Percentiles rank a stretch among this genome's conserved stretches.
phyloP scores from a whole-genome alignment of 345 rosid species.

The Iberis pinnata region DNA sequence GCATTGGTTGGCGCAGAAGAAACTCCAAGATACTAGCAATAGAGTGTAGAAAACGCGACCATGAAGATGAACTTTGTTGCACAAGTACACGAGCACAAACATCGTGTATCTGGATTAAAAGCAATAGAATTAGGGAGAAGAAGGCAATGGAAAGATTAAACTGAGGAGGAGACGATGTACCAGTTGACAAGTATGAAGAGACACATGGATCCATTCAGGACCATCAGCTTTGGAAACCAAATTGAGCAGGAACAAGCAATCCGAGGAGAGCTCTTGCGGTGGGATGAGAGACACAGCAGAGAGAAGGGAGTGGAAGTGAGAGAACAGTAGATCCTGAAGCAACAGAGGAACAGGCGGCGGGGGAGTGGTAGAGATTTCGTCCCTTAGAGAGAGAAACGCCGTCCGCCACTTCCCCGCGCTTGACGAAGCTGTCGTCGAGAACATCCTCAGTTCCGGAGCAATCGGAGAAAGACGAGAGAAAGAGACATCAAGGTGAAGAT shows the following conservation, averaged over 20 bases:
- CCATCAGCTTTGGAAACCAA: conserved; percentile 44
- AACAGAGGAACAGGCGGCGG: conserved; percentile 43
- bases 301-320: conserved; percentile 44
- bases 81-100: conserved; percentile 46
- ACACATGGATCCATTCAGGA: conserved; percentile 26
- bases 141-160: background rate
- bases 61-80: conserved; percentile 47
- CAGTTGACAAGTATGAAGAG: conserved; percentile 47
- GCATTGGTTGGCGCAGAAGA: conserved; percentile 39
- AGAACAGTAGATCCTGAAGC: conserved; percentile 57
- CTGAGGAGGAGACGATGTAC: conserved; percentile 44
- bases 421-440: conserved; percentile 32
- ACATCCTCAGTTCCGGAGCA: too few species aligned
- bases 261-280: conserved; percentile 68
- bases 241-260: conserved; percentile 64
- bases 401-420: conserved; percentile 62
- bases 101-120: conserved; percentile 45
- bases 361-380: conserved; percentile 55
- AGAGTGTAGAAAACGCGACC: conserved; percentile 47
- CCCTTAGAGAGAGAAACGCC: conserved; percentile 75
- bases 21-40: conserved; percentile 42
- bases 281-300: conserved; percentile 65
- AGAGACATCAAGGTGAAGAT: background rate
- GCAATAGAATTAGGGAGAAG: conserved; percentile 1
- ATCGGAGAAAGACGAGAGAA: too few species aligned